Percentiles rank a stretch among this genome's conserved stretches.
These are phyloP conservation scores for Kodamaea derodonti DNA, from an alignment of 1,139 yeast species.

Conservation along the genomic window DNA sequence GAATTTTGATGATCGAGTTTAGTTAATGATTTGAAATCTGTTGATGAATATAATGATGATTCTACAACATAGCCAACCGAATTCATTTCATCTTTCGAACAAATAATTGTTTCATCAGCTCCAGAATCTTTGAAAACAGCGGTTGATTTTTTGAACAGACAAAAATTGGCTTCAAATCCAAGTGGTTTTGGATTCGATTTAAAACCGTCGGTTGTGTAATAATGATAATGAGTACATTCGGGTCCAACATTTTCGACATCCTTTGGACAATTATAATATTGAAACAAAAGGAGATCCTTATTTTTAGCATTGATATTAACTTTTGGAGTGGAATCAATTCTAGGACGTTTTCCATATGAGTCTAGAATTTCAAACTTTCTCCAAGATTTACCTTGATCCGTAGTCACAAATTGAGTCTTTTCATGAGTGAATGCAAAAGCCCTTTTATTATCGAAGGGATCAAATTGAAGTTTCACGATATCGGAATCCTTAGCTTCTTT, in stretches of 20 bases:
- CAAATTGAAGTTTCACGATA: slow-evolving; percentile 33
- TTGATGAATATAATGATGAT: slow-evolving; percentile 41
- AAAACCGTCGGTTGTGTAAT: slow-evolving; percentile 54
- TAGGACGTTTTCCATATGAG: slow-evolving; percentile 9
- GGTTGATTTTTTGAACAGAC: slow-evolving; percentile 51
- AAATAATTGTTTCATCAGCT: slow-evolving; percentile 44
- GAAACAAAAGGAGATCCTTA: slow-evolving; percentile 37
- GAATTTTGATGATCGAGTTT: slow-evolving; percentile 20
- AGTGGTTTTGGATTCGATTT: slow-evolving; percentile 36
- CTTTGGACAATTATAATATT: slow-evolving; percentile 34
- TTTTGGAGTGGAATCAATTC: slow-evolving; percentile 13
- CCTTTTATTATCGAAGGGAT: slow-evolving; percentile 40
- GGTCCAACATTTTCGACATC: slow-evolving; percentile 11
- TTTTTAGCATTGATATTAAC: slow-evolving; percentile 39
- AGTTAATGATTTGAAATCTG: slow-evolving; percentile 45
- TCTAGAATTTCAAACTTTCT: slow-evolving; percentile 27
- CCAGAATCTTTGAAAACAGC: slow-evolving; percentile 31
- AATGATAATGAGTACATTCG: slow-evolving; percentile 36
- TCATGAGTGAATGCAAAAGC: slow-evolving; percentile 50
- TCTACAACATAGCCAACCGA: slow-evolving; percentile 42
- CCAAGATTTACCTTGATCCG: slow-evolving; percentile 62
- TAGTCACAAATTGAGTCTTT: slow-evolving; percentile 46
- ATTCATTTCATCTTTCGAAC: slow-evolving; percentile 42
- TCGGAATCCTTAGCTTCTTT: slow-evolving; percentile 23
- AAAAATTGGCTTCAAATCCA: slow-evolving; percentile 30